These are phyloP conservation scores for Albizia julibrissin DNA, from an alignment of 306 rosid genomes.

Conservation along the genomic window DNA sequence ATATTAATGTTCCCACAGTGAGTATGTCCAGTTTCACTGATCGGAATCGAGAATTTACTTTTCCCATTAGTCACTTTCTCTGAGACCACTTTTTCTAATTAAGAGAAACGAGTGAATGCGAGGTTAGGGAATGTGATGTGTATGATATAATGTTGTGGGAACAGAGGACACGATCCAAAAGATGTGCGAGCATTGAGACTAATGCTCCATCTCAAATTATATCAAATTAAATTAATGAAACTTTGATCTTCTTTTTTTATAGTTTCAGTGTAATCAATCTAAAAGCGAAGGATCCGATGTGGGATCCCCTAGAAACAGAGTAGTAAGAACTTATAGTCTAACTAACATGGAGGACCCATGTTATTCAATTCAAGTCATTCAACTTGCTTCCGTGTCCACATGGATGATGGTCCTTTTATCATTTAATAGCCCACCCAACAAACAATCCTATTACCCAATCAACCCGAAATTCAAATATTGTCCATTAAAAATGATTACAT, in stretches of 20 bases:
- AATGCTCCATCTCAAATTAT: neutral
- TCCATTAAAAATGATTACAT: neutral
- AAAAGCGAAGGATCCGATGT: slow-evolving; percentile 34
- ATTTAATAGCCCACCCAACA: neutral
- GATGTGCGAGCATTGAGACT: slow-evolving; percentile 36
- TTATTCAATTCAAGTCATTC: slow-evolving; percentile 18
- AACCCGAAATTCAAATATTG: neutral
- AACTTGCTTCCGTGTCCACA: neutral
- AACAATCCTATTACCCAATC: neutral
- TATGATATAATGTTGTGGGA: slow-evolving; percentile 29
- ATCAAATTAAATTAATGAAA: slow-evolving; percentile 17
- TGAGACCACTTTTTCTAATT: neutral
- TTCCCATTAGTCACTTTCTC: neutral
- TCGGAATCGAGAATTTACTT: neutral
- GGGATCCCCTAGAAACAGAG: slow-evolving; percentile 7
- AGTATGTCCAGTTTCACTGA: no score
- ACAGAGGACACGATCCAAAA: slow-evolving; percentile 57
- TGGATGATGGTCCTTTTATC: neutral
- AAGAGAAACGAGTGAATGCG: neutral
- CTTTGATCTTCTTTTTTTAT: neutral
- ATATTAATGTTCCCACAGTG: neutral
- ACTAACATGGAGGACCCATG: slow-evolving; percentile 16
- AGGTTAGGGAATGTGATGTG: slow-evolving; percentile 32
- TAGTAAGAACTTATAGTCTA: slow-evolving; percentile 29
- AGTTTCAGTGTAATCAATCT: slow-evolving; percentile 14